Conservation (phyloP, 169 alveolate species). For the Plasmodium malariae region DNA sequence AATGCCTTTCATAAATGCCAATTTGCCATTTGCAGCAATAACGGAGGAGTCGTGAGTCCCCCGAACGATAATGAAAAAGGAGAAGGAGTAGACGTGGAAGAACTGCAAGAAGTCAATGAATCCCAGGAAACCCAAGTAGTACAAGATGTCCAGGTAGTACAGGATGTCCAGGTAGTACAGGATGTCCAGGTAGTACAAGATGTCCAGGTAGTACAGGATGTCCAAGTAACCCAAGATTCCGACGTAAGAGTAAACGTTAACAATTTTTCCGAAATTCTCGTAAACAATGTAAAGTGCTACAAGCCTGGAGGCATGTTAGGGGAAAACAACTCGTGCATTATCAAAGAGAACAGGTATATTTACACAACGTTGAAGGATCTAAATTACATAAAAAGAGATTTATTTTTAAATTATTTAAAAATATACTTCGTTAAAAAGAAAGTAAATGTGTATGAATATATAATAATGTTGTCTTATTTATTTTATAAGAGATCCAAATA, state of each 20-base stretch:
- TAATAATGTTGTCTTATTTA: constrained; percentile 26
- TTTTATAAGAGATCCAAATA: constrained; percentile 61
- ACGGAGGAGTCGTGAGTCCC: neutral
- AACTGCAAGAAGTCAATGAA: too few species aligned
- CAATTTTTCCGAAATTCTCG: neutral
- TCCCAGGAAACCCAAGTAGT: too few species aligned
- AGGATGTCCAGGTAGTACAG: neutral
- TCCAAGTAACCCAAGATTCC: neutral
- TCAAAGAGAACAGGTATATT: constrained; percentile 19
- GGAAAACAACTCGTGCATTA: constrained; percentile 16
- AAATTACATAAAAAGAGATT: constrained; percentile 5
- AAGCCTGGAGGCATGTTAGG: neutral
- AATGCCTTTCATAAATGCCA: neutral
- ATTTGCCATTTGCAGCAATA: neutral
- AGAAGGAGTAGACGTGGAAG: neutral
- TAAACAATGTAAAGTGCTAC: neutral
- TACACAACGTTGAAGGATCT: constrained; percentile 25
- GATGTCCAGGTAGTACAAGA: neutral
- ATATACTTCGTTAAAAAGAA: constrained; percentile 17
- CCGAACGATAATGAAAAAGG: neutral
- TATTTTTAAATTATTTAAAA: constrained; percentile 9
- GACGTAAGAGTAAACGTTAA: neutral
- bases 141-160: too few species aligned
- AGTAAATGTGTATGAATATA: constrained; percentile 53
- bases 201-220: neutral